These are phyloP conservation scores for Nitzschia sp. DNA, from an alignment of 108 stramenopile genomes.

Conservation along the genomic window DNA sequence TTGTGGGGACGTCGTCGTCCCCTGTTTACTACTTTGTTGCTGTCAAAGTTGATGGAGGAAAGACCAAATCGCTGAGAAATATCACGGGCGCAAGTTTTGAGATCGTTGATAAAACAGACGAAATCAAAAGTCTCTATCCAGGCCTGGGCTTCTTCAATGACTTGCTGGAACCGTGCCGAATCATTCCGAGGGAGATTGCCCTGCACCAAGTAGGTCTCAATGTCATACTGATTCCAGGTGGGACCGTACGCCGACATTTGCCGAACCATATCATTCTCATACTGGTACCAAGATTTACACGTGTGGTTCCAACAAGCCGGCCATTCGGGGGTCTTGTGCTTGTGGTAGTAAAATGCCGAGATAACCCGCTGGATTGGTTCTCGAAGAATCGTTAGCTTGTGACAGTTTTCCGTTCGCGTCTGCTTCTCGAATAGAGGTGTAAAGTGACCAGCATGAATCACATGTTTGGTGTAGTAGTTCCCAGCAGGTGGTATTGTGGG, in stretches of 20 bases:
- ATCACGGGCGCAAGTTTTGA: neutral
- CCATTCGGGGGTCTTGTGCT: neutral
- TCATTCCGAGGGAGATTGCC: too few species aligned
- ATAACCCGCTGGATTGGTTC: slow-evolving; percentile 27
- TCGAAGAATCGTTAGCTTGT: slow-evolving; percentile 15
- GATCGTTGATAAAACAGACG: neutral
- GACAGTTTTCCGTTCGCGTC: slow-evolving; percentile 3
- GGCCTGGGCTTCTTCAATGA: neutral
- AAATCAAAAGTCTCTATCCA: neutral
- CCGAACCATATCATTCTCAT: neutral
- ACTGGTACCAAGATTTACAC: neutral
- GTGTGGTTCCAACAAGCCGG: neutral
- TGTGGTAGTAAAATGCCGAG: slow-evolving; percentile 27
- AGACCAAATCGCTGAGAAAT: neutral
- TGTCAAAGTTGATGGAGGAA: too few species aligned
- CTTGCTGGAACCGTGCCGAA: neutral
- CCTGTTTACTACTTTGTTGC: too few species aligned
- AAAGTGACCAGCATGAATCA: too few species aligned
- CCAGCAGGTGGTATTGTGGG: too few species aligned
- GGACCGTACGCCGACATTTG: neutral
- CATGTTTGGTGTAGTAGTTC: too few species aligned
- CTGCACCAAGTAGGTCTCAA: too few species aligned
- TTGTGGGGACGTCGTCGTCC: too few species aligned
- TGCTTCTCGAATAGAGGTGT: neutral
- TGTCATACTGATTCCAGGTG: neutral